Evolutionary conservation across 352 stramenopile species (phyloP).

Genomic region (Phytophthora pinifolia): DNA sequence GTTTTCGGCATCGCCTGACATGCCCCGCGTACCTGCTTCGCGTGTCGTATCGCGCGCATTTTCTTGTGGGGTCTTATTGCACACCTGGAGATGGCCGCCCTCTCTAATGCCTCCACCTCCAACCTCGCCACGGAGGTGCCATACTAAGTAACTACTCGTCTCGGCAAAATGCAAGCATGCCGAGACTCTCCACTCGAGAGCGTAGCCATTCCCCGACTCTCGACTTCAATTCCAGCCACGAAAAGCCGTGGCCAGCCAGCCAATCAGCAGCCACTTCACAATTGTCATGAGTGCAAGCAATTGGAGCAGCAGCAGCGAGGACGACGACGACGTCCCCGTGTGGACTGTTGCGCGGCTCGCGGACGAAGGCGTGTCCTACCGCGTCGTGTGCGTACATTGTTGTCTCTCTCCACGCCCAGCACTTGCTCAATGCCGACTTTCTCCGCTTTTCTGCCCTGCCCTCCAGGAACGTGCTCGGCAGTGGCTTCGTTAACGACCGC

Average conservation of each 20-base stretch:
- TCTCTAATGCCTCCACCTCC: too few relatives aligned
- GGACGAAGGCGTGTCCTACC: slow-evolving; percentile 55
- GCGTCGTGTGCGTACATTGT: slow-evolving; percentile 47
- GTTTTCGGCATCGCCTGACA: too few relatives aligned
- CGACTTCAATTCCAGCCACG: too few relatives aligned
- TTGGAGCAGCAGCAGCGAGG: slow-evolving; percentile 5
- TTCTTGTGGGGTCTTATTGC: too few relatives aligned
- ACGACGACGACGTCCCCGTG: slow-evolving; percentile 15
- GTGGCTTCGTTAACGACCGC: slow-evolving; percentile 49
- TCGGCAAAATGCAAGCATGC: too few relatives aligned
- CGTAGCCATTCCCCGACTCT: too few relatives aligned
- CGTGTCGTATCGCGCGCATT: too few relatives aligned
- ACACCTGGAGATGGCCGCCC: too few relatives aligned
- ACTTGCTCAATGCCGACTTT: slow-evolving; percentile 2
- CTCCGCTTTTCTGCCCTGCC: background rate
- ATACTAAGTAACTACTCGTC: too few relatives aligned
- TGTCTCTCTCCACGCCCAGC: background rate
- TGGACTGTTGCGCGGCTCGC: slow-evolving; percentile 48
- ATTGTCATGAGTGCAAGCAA: slow-evolving; percentile 25
- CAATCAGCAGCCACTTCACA: slow-evolving; percentile 22
- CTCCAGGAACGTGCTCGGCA: slow-evolving; percentile 61
- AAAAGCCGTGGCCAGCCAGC: slow-evolving; percentile 6
- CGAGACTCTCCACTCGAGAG: too few relatives aligned
- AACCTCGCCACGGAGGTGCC: too few relatives aligned
- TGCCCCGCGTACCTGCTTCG: too few relatives aligned